These are phyloP conservation scores for Didymella lethalis DNA, from an alignment of 2,329 filamentous ascomycete species.

Conservation along the genomic window DNA sequence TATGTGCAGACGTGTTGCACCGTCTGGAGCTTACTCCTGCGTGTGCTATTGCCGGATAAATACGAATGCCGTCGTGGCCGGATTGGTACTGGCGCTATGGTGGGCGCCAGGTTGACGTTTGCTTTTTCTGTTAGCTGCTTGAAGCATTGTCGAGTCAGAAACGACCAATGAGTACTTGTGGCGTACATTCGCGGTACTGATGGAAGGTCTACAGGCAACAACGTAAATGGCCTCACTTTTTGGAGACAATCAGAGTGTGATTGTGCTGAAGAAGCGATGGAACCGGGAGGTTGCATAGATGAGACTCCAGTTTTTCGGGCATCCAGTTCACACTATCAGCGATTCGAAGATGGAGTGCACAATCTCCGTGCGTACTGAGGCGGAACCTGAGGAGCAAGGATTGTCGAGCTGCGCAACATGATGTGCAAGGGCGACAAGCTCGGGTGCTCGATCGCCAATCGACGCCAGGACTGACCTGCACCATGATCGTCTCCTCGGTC, in stretches of 20 bases:
- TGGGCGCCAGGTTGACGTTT: slow-evolving; percentile 2
- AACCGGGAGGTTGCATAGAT: not conserved
- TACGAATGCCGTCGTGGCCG: slow-evolving; percentile 7
- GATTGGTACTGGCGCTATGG: slow-evolving; percentile 13
- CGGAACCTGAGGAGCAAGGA: slow-evolving; percentile 1
- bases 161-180: slow-evolving; percentile 15
- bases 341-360: not conserved
- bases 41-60: slow-evolving; percentile 6
- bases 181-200: slow-evolving; percentile 7
- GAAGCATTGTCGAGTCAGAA: slow-evolving; percentile 15
- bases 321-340: not conserved
- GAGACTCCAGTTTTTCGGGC: not conserved
- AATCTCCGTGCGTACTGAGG: not conserved
- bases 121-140: slow-evolving; percentile 22
- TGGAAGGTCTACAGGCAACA: slow-evolving; percentile 9
- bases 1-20: slow-evolving; percentile 5
- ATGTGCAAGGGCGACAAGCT: slow-evolving; percentile 20
- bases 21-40: not conserved
- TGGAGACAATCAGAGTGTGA: not conserved
- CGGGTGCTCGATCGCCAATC: slow-evolving; percentile 14
- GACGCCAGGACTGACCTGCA: slow-evolving; percentile 14
- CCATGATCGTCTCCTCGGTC: slow-evolving; percentile 3
- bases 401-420: slow-evolving; percentile 17
- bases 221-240: not conserved
- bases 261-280: not conserved